Base-by-base conservation (phyloP, 345 rosid genomes). In the Acer saccharum region DNA sequence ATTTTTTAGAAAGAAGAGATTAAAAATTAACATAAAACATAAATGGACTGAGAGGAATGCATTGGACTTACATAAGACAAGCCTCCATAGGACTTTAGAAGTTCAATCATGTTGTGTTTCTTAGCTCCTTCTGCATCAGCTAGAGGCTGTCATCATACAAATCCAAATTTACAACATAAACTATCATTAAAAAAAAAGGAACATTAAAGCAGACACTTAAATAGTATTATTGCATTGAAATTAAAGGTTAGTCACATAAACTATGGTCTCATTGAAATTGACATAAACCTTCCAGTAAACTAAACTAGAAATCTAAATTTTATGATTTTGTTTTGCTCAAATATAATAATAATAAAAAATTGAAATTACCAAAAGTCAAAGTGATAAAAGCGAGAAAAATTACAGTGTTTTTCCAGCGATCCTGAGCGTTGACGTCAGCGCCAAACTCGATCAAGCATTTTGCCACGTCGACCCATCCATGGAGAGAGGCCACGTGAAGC, bases 71-170 rank as follows among this genome's bases (percentile, higher is more conserved):
- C 99, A 80, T 80, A 96, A 70, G 99, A 92, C 71, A 81, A 87
- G 80, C 99, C 99, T 13, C 99, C 99, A 66, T 88, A 86, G n/a
- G 94, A 88, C 79, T 87, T 90, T 54, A 96, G 79, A 21, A 96
- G 87, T 79, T 87, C 97, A 11, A 88, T 86, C 99, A 96, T 91
- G 79, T 35, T 80, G 76, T 63, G 79, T 80, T 91, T 92, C 85
- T 89, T 96, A 64, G 99, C 97, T 85, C 99, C 99, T 88, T 94
- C 98, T 57, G 98, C 99, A 84, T 96, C 99, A 81, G 99, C 98
- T 65, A 96, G 82, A 69, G 99, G 99, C 99, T 96, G 86, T 68
- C 75, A 86, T 68, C 25, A 74, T 27, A 74, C 46, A 67, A 77
- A 25, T 29, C 25, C 68, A 73, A 62, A 44, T 73, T 62, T 44